Conservation (phyloP, 768 basidiomycete genomes). For the Mycena sanguinolenta region DNA sequence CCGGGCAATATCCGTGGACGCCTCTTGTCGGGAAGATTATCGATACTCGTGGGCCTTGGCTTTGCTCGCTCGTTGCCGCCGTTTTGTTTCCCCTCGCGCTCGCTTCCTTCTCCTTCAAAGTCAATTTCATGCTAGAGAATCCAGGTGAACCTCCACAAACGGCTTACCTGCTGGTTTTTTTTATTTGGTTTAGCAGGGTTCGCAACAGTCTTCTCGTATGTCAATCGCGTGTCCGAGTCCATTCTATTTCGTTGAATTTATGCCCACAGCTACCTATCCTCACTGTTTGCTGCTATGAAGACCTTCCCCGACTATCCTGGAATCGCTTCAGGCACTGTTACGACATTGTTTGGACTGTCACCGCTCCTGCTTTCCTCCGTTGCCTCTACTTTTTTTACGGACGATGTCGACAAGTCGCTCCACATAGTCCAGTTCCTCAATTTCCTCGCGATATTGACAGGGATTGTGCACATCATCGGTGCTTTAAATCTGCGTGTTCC, state of each 20-base stretch:
- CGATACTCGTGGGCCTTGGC: conserved; percentile 76
- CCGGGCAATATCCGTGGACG: conserved; percentile 84
- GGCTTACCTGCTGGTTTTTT: conserved; percentile 65
- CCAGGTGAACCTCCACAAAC: conserved; percentile 53
- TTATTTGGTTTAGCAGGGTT: conserved; percentile 76
- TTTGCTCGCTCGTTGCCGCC: conserved; percentile 74
- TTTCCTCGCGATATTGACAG: conserved; percentile 70
- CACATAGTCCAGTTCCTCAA: conserved; percentile 62
- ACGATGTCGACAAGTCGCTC: conserved; percentile 56
- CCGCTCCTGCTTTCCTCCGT: conserved; percentile 79
- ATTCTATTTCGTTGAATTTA: no score
- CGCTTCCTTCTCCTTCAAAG: conserved; percentile 70
- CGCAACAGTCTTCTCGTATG: conserved; percentile 82
- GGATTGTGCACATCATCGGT: conserved; percentile 67
- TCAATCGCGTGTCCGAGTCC: conserved; percentile 12
- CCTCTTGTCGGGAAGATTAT: conserved; percentile 77
- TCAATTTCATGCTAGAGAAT: conserved; percentile 59
- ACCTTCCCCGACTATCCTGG: conserved; percentile 76
- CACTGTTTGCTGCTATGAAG: conserved; percentile 81
- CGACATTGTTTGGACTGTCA: conserved; percentile 86
- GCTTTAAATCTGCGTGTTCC: conserved; percentile 54
- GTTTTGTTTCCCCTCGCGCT: conserved; percentile 72
- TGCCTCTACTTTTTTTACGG: conserved; percentile 73
- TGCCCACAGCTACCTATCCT: conserved; percentile 70
- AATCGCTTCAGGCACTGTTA: conserved; percentile 73